Percentiles rank a stretch among this genome's conserved stretches.
phyloP scores from a whole-genome alignment of 2,329 filamentous ascomycete species.

The Paecilomyces sp. region DNA sequence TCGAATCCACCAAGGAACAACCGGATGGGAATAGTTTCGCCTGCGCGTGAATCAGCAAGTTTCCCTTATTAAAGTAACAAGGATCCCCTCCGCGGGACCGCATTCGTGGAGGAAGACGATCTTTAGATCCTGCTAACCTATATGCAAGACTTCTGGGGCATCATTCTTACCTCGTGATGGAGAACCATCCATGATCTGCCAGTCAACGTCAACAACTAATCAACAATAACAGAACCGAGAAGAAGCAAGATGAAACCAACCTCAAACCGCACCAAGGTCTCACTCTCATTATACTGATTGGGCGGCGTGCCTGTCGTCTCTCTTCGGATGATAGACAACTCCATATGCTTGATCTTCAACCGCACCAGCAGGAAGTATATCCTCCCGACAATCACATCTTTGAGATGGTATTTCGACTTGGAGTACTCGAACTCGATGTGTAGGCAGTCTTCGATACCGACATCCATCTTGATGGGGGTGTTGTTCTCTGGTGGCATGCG shows the following conservation, averaged over 20 bases:
- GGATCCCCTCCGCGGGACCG: not conserved
- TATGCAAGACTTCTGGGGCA: not conserved
- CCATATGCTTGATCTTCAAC: constrained; percentile 99
- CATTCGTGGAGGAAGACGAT: not conserved
- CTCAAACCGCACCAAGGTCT: constrained; percentile 95
- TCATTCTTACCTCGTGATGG: constrained; percentile 71
- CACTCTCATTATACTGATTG: constrained; percentile 99
- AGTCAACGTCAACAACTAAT: constrained; percentile 4
- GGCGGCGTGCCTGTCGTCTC: constrained; percentile 95
- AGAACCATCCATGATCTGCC: constrained; percentile 96
- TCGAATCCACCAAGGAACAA: constrained; percentile 97
- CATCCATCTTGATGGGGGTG: constrained; percentile 99
- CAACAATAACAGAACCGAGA: constrained; percentile 1
- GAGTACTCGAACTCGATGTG: constrained; percentile 99
- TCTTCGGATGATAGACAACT: constrained; percentile 91
- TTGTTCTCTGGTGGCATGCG: constrained; percentile 97
- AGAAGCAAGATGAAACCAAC: constrained; percentile 37
- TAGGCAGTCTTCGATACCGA: constrained; percentile 96
- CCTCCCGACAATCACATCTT: constrained; percentile 95
- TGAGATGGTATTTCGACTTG: constrained; percentile 98
- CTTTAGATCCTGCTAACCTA: not conserved
- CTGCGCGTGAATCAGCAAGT: constrained; percentile 31
- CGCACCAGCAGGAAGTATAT: constrained; percentile 98
- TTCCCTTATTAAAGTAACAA: not conserved
- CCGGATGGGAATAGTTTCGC: constrained; percentile 90